Percentiles rank a stretch among this genome's conserved stretches.
phyloP scores from a whole-genome alignment of 139 green algal genomes.

The Raphidocelis subcapitata region DNA sequence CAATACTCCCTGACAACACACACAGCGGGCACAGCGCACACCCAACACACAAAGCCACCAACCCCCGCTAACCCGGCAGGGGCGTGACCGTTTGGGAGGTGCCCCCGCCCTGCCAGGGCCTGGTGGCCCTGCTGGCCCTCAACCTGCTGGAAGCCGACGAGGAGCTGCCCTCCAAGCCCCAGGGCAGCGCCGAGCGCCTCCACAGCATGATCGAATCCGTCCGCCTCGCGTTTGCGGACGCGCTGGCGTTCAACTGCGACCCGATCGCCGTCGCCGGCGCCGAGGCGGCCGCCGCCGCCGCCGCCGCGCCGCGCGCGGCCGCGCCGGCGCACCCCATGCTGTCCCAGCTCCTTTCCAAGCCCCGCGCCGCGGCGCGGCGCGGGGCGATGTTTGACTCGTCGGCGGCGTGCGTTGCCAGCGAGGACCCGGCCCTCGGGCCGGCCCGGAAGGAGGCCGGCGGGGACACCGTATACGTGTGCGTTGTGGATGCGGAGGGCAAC shows the following conservation, averaged over 20 bases:
- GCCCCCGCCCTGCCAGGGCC: conserved; percentile 59
- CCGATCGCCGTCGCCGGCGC: too few relatives aligned
- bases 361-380: conserved; percentile 35
- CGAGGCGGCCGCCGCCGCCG: too few relatives aligned
- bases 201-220: conserved; percentile 53
- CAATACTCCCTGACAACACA: too few relatives aligned
- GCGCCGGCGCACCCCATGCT: background rate
- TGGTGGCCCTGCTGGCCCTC: conserved; percentile 64
- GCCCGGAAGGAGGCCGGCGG: conserved; percentile 9
- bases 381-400: conserved; percentile 11
- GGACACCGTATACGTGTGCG: conserved; percentile 72
- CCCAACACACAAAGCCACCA: background rate
- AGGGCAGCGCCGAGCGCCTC: background rate
- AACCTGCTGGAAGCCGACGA: conserved; percentile 64
- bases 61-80: conserved; percentile 10
- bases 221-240: conserved; percentile 65
- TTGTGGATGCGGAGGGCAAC: conserved; percentile 68
- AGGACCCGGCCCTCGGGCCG: background rate
- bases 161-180: background rate
- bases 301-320: too few relatives aligned
- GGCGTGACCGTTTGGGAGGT: conserved; percentile 65
- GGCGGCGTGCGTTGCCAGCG: background rate
- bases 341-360: conserved; percentile 34
- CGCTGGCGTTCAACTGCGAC: conserved; percentile 37
- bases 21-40: too few relatives aligned